Evolutionary conservation across 345 rosid species (phyloP).

Genomic region (Salix caprea): DNA sequence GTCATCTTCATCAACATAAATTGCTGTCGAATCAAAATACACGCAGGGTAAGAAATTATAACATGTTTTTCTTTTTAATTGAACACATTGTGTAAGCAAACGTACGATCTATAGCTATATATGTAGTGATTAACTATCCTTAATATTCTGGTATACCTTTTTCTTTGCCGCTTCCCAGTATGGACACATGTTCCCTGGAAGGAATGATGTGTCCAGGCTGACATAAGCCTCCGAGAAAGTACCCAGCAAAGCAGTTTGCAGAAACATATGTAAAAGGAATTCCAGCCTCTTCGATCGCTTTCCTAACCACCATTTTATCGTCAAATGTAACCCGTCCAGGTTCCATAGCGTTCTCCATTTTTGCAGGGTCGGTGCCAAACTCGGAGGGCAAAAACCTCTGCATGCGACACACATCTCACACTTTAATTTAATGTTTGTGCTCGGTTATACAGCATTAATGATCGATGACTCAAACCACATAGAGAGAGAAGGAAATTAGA

Average conservation of each 20-base stretch:
- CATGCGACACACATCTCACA: background rate
- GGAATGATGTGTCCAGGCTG: constrained; percentile 53
- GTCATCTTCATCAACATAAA: constrained; percentile 58
- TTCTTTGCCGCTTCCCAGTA: constrained; percentile 43
- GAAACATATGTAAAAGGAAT: constrained; percentile 48
- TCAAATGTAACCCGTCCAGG: constrained; percentile 53
- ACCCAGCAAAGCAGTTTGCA: constrained; percentile 62
- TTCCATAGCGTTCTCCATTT: constrained; percentile 48
- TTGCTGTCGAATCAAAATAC: constrained; percentile 21
- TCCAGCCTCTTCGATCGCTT: constrained; percentile 40
- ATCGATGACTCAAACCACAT: too few relatives aligned
- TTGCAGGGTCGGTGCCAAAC: constrained; percentile 50
- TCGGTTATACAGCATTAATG: too few relatives aligned
- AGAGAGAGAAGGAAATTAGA: background rate
- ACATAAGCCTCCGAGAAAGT: constrained; percentile 47
- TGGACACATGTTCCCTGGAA: constrained; percentile 35
- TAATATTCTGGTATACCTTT: constrained; percentile 19
- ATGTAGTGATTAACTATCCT: background rate
- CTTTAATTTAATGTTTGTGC: too few relatives aligned
- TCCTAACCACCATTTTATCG: constrained; percentile 56
- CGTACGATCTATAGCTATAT: too few relatives aligned
- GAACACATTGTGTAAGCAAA: background rate
- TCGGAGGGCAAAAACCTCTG: constrained; percentile 61
- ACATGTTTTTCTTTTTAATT: background rate
- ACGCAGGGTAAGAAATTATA: background rate